Evolutionary conservation across 1,284 basidiomycete species (phyloP), one percentile per base, ranked within the genome.

Genomic region (Hemileia vastatrix): DNA sequence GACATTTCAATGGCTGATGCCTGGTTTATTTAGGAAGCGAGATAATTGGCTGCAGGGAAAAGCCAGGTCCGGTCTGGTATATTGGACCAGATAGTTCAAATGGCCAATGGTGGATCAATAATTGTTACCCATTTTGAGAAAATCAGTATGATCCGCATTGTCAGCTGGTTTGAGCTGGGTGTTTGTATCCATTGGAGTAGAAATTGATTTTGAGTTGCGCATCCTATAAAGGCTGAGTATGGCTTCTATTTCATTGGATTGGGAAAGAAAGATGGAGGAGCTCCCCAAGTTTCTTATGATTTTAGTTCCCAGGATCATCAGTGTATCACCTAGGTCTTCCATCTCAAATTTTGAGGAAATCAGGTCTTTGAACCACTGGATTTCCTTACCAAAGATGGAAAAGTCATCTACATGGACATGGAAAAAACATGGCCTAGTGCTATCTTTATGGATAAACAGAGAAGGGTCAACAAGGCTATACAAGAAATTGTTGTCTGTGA

Each of bases 371-470:
- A 58, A 48, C 23, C 19, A 33, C 1, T 2, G 9, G 2, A 58
- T 47, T 8, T 50, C 47, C 1, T 32, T 44, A 21, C 56, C 56
- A 6, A 33, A n/a, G 9, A 50, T 58, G 13, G 49, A 18, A 1
- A 58, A 33, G n/a, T 58, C 56, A 23, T 58, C 56, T 5, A 58
- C 47, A n/a, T 58, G 47, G 1, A 58, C 56, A 40, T 49, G 50
- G 0, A 58, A n/a, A 15, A 55, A 43, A n/a, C 54, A 55, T 6
- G 40, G 54, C 1, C 15, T 6, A 3, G 9, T 24, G 1, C 40
- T 1, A 15, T 55, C 52, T 40, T 54, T 32, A 54, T 54, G 52
- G 4, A 54, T 13, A n/a, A 54, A 54, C 2, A 54, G 52, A 21
- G 33, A 54, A 13, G 52, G 33, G 24, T 54, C 32, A 2, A 40